Conservation (phyloP, 768 basidiomycete species). For the Termitomyces sp. region DNA sequence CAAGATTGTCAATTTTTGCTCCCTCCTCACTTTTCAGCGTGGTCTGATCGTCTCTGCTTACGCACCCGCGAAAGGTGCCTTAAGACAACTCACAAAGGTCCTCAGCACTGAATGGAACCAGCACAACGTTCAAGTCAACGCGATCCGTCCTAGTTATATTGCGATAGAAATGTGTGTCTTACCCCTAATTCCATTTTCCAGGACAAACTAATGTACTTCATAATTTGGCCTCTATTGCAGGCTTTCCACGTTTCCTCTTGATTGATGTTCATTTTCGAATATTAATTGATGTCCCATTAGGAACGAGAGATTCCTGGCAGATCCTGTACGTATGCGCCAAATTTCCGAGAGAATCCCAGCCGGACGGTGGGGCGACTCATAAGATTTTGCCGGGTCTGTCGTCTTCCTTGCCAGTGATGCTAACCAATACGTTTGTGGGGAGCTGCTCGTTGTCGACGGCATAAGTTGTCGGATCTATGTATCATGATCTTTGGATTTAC, state of each 20-base stretch:
- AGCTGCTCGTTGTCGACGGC: conserved; percentile 66
- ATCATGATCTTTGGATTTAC: conserved; percentile 13
- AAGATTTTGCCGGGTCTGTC: conserved; percentile 69
- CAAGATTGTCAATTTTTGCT: conserved; percentile 72
- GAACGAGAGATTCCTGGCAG: conserved; percentile 44
- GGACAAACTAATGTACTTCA: neutral
- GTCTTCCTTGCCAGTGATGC: conserved; percentile 68
- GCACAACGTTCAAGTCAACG: conserved; percentile 85
- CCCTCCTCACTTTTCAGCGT: conserved; percentile 56
- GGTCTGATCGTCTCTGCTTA: conserved; percentile 84
- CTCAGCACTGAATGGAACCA: conserved; percentile 92
- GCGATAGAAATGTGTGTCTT: conserved; percentile 75
- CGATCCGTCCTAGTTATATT: conserved; percentile 84
- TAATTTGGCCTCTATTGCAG: neutral
- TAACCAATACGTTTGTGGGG: conserved; percentile 69
- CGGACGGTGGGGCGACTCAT: conserved; percentile 64
- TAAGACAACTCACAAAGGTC: conserved; percentile 83
- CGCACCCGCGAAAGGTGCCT: conserved; percentile 85
- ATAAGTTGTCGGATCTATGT: conserved; percentile 29
- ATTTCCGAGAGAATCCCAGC: conserved; percentile 73
- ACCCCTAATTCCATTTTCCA: neutral
- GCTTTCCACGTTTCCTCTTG: neutral
- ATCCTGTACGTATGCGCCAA: conserved; percentile 62
- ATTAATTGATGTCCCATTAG: conserved; percentile 17
- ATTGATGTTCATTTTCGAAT: neutral